phyloP scores from a whole-genome alignment of 2,329 filamentous ascomycete species.

The Didymellaceae sp. region DNA sequence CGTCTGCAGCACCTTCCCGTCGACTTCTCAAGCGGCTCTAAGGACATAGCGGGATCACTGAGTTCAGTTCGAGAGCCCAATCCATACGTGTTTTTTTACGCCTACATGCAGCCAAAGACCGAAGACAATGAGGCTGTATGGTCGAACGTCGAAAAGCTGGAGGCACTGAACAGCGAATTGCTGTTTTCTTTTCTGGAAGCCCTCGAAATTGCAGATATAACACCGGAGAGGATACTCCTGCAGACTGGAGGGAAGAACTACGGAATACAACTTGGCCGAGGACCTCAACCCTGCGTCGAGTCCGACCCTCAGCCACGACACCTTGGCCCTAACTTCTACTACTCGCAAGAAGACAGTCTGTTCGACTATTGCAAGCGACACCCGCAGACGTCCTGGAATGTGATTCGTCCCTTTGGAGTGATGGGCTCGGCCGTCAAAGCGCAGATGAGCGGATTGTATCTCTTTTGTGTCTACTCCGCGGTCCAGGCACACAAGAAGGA shows the following conservation, averaged over 20 bases:
- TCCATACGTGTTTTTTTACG: slow-evolving; percentile 24
- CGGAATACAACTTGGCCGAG: slow-evolving; percentile 20
- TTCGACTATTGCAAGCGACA: no score
- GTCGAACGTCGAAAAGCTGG: no score
- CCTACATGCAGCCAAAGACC: slow-evolving; percentile 18
- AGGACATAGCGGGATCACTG: slow-evolving; percentile 13
- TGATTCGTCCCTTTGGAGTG: slow-evolving; percentile 7
- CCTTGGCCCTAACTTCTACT: slow-evolving; percentile 24
- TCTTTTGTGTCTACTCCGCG: slow-evolving; percentile 18
- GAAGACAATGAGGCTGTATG: slow-evolving; percentile 16
- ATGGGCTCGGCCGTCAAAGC: slow-evolving; percentile 11
- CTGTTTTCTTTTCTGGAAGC: no score
- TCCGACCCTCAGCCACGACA: slow-evolving; percentile 24
- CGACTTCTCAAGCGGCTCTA: slow-evolving; percentile 11
- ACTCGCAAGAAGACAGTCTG: slow-evolving; percentile 23
- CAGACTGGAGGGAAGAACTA: slow-evolving; percentile 24
- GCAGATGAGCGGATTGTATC: slow-evolving; percentile 6
- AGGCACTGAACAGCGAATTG: no score
- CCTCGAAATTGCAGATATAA: slow-evolving; percentile 11
- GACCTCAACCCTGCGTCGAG: slow-evolving; percentile 14
- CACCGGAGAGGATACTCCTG: slow-evolving; percentile 20
- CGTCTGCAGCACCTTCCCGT: slow-evolving; percentile 21
- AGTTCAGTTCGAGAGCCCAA: neutral
- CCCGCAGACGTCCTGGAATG: slow-evolving; percentile 9
- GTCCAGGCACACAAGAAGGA: slow-evolving; percentile 20